These are phyloP conservation scores for Eimeria maxima DNA, from an alignment of 169 alveolate genomes.

Conservation along the genomic window DNA sequence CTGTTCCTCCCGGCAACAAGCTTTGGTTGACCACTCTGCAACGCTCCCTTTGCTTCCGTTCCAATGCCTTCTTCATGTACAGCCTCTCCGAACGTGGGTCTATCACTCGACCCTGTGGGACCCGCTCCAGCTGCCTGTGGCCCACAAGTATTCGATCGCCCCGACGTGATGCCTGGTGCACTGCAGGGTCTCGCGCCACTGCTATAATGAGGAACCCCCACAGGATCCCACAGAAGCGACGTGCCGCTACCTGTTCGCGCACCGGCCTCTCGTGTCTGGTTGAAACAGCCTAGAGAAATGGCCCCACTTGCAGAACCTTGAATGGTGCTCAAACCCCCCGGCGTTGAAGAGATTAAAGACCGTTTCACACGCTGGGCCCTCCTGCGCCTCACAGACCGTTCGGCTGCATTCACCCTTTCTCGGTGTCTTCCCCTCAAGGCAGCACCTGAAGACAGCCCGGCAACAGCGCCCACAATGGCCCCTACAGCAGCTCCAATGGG, in stretches of 20 bases:
- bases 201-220: not conserved
- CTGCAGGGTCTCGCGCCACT: not conserved
- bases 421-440: slow-evolving; percentile 72
- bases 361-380: slow-evolving; percentile 51
- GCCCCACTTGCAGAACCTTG: not conserved
- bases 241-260: not conserved
- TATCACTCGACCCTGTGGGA: not conserved
- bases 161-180: not conserved
- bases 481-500: slow-evolving; percentile 80
- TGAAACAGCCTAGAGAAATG: not conserved
- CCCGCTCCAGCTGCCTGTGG: not conserved
- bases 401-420: slow-evolving; percentile 24
- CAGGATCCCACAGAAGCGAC: not conserved
- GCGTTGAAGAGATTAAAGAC: not conserved
- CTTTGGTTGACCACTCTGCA: not conserved
- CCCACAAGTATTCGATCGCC: not conserved
- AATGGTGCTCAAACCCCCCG: not conserved
- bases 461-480: slow-evolving; percentile 70
- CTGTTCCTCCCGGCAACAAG: not conserved
- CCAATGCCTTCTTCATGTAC: not conserved
- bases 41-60: not conserved
- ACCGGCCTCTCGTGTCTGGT: not conserved
- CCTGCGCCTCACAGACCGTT: slow-evolving; percentile 40
- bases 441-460: slow-evolving; percentile 69
- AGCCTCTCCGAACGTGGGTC: not conserved